Evolutionary conservation across 306 rosid genomes (phyloP).

Genomic region (Cajanus cajan): DNA sequence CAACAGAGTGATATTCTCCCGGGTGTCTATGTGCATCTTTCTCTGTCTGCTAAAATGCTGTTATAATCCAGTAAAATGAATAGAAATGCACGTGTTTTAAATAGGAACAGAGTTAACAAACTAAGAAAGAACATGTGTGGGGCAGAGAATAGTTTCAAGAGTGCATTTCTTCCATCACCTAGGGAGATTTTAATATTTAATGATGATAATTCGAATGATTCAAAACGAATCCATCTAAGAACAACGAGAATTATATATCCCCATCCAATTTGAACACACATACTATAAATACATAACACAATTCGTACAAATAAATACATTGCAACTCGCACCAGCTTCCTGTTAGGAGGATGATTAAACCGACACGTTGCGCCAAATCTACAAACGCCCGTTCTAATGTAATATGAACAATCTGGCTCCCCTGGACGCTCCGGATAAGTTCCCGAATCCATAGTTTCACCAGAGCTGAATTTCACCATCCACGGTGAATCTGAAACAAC

Average conservation of each 20-base stretch:
- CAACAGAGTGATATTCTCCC: background rate
- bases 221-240: constrained; percentile 12
- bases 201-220: background rate
- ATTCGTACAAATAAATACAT: constrained; percentile 21
- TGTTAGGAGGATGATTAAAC: constrained; percentile 89
- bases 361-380: constrained; percentile 90
- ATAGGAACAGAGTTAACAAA: background rate
- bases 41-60: constrained; percentile 8
- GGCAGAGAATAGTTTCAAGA: background rate
- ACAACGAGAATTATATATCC: background rate
- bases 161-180: background rate
- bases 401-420: constrained; percentile 91
- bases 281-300: background rate
- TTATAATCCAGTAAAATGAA: background rate
- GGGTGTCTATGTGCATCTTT: background rate
- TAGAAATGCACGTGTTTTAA: background rate
- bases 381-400: constrained; percentile 90
- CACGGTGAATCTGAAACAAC: constrained; percentile 71
- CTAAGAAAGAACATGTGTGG: background rate
- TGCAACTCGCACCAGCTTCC: constrained; percentile 69
- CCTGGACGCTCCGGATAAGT: constrained; percentile 82
- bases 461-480: constrained; percentile 71
- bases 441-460: constrained; percentile 77
- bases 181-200: background rate
- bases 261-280: constrained; percentile 10